These are phyloP conservation scores for Exophiala xenobiotica DNA, from an alignment of 2,329 filamentous ascomycete genomes.

Conservation along the genomic window DNA sequence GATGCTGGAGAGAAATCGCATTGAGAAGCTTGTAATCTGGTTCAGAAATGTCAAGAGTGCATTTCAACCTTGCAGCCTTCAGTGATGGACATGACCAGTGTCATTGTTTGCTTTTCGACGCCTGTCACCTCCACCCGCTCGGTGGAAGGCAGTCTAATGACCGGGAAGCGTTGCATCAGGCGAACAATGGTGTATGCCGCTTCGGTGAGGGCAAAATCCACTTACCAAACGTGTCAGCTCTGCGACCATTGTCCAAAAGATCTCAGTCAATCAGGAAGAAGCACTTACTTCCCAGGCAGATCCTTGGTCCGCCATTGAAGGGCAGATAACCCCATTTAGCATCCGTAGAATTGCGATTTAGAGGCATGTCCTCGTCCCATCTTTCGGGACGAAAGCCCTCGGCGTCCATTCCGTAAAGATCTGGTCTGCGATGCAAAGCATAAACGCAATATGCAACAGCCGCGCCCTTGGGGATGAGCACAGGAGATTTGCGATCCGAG, in stretches of 20 bases:
- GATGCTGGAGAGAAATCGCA: too few species aligned
- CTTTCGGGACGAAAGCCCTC: conserved; percentile 50
- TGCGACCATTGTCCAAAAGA: too few species aligned
- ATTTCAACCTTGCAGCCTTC: conserved; percentile 26
- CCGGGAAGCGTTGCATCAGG: conserved; percentile 37
- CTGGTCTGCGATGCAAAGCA: conserved; percentile 50
- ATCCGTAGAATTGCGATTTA: conserved; percentile 42
- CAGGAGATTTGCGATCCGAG: conserved; percentile 42
- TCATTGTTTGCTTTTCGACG: conserved; percentile 27
- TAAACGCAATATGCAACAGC: conserved; percentile 51
- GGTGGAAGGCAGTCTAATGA: conserved; percentile 12
- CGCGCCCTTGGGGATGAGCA: conserved; percentile 49
- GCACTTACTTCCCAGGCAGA: conserved; percentile 52
- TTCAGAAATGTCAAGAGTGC: not conserved
- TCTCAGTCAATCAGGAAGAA: too few species aligned
- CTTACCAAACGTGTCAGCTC: conserved; percentile 28
- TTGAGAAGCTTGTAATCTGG: too few species aligned
- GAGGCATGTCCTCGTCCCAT: conserved; percentile 51
- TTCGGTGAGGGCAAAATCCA: conserved; percentile 59
- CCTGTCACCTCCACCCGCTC: conserved; percentile 20
- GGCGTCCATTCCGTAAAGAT: conserved; percentile 44
- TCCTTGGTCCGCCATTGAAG: conserved; percentile 53
- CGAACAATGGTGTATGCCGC: conserved; percentile 51
- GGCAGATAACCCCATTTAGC: conserved; percentile 54
- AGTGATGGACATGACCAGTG: conserved; percentile 21